These are phyloP conservation scores for Barbatosphaeria neglecta DNA, from an alignment of 495 filamentous ascomycete genomes.

Conservation along the genomic window DNA sequence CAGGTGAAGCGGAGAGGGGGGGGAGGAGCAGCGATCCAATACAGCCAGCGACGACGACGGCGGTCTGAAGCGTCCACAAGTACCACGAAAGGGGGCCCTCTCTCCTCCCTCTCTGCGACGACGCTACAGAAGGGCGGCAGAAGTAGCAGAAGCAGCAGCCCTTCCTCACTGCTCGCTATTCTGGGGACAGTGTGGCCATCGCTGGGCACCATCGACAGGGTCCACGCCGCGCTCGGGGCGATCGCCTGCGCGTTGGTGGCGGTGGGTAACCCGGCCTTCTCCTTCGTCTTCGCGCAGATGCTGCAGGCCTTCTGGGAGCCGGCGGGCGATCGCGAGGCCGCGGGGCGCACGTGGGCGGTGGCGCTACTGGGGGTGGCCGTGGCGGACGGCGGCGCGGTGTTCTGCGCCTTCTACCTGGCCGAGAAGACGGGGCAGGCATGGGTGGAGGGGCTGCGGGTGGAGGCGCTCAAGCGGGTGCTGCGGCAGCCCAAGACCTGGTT, in stretches of 20 bases:
- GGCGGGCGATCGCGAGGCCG: conserved; percentile 23
- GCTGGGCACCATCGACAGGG: conserved; percentile 37
- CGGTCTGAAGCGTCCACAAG: background rate
- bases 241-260: conserved; percentile 51
- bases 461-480: conserved; percentile 59
- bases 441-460: conserved; percentile 60
- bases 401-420: conserved; percentile 55
- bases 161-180: conserved; percentile 43
- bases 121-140: background rate
- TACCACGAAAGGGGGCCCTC: background rate
- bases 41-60: background rate
- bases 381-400: conserved; percentile 52
- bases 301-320: conserved; percentile 54
- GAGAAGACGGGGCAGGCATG: conserved; percentile 66
- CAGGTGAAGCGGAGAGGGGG: background rate
- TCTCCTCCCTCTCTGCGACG: background rate
- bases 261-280: conserved; percentile 63
- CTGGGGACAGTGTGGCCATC: conserved; percentile 63
- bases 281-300: conserved; percentile 64
- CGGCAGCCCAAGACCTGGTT: conserved; percentile 81
- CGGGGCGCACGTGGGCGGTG: conserved; percentile 55
- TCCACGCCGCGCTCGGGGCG: conserved; percentile 50
- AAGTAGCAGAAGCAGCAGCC: background rate
- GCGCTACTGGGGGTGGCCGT: conserved; percentile 57
- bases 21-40: background rate